Evolutionary conservation across 805 yeast genomes (phyloP), one percentile per base, ranked within the genome.

Genomic region (Metschnikowia colocasiae): DNA sequence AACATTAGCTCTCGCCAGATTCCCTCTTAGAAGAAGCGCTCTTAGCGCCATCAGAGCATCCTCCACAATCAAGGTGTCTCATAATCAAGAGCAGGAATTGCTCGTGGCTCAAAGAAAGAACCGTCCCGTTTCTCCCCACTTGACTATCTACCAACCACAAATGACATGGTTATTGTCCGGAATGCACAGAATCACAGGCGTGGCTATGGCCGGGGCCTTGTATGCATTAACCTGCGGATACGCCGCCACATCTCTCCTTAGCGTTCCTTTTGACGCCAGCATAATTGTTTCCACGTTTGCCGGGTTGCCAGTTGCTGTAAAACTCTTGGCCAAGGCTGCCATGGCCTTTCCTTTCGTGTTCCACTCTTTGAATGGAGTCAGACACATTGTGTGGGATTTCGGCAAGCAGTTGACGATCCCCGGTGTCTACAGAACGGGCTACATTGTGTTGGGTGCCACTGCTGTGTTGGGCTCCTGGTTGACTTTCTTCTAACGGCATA

Each of bases 381-480:
- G 99, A 79, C 99, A 94, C 68, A 73, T 92, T 68, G 63, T 87
- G 47, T 94, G 99, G 99, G 99, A 94, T 67, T 66, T 82, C 45
- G 96, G 96, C 65, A 75, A 73, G 57, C 87, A 85, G 68, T 78
- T 92, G 64, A 79, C 90, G 52, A 62, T 87, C 58, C 81, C 85
- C 63, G 97, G 96, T 57, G 97, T 94, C 48, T 86, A 87, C 81
- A 81, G 85, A 71, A 90, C 97, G 31, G 98, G 97, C 54, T 87
- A 88, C 70, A 73, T 80, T 40, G 96, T 89, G 16, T 66, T 90
- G 48, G 97, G 83, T 25, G 72, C 80, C 58, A 71, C 82, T 20
- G 80, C 76, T 29, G 51, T 74, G 33, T 52, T 82, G 22, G 87
- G 95, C 47, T 59, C 87, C 16, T 78, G 77, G 63, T 69, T 82